Conservation (phyloP, 1,284 basidiomycete species). For the Stygiomarasmius scandens region DNA sequence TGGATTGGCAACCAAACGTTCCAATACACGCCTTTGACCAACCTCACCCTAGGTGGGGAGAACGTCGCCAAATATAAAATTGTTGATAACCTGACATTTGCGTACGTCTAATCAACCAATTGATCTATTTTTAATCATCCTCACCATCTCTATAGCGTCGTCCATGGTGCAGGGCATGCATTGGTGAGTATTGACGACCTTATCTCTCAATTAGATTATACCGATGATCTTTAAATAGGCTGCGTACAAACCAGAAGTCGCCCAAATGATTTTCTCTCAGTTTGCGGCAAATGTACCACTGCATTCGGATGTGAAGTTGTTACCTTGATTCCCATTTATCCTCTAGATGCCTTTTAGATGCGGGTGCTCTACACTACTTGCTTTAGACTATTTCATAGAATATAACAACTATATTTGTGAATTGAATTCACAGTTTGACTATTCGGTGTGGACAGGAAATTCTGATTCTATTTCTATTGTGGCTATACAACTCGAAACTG, state of each 20-base stretch:
- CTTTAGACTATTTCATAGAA: no score
- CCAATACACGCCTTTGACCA: constrained; percentile 36
- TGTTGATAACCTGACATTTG: constrained; percentile 39
- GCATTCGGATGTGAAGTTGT: constrained; percentile 3
- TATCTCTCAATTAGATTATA: no score
- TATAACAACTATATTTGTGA: no score
- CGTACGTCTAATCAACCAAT: constrained; percentile 23
- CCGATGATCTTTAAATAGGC: constrained; percentile 16
- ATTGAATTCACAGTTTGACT: no score
- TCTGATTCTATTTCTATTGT: no score
- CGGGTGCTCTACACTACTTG: no score
- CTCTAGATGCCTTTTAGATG: no score
- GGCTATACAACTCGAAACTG: no score
- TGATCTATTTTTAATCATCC: not conserved
- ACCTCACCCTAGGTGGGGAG: constrained; percentile 35
- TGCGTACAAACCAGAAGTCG: constrained; percentile 36
- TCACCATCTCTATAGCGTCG: constrained; percentile 26
- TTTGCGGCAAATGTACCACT: constrained; percentile 14
- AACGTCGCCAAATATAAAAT: constrained; percentile 37
- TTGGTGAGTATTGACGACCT: constrained; percentile 28
- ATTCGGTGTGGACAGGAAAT: no score
- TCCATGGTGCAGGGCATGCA: constrained; percentile 37
- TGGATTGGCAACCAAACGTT: constrained; percentile 39
- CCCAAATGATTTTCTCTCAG: constrained; percentile 36
- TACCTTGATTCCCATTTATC: no score